These are phyloP conservation scores for Penicillium sp. DNA, from an alignment of 2,329 filamentous ascomycete species.

Conservation along the genomic window DNA sequence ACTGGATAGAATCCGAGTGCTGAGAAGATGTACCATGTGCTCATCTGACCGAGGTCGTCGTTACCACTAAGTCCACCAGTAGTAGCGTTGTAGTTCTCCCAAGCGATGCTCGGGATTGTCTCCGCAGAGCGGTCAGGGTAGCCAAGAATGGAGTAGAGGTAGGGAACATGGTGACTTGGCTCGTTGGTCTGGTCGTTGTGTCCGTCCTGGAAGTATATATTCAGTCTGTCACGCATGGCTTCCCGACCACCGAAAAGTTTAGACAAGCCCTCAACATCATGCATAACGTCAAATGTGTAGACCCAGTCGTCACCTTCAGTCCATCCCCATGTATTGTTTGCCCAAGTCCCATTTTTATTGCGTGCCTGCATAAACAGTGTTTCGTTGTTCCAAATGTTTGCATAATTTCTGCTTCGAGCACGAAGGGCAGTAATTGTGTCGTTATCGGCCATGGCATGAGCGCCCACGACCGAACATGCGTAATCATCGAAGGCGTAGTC, in stretches of 20 bases:
- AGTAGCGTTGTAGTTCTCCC: constrained; percentile 49
- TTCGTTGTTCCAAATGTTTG: constrained; percentile 44
- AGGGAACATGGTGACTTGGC: constrained; percentile 51
- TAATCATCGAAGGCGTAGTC: constrained; percentile 52
- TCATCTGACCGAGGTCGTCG: constrained; percentile 54
- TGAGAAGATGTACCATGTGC: constrained; percentile 52
- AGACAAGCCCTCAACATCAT: constrained; percentile 47
- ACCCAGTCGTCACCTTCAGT: constrained; percentile 54
- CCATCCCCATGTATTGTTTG: constrained; percentile 48
- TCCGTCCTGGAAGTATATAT: constrained; percentile 47
- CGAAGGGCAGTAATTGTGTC: constrained; percentile 33
- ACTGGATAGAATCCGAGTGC: constrained; percentile 52
- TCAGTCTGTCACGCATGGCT: constrained; percentile 45
- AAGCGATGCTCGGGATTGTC: constrained; percentile 40
- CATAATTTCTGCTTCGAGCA: constrained; percentile 44
- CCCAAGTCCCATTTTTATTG: constrained; percentile 51
- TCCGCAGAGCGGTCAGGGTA: constrained; percentile 42
- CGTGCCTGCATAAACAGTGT: constrained; percentile 52
- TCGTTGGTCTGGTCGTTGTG: constrained; percentile 53
- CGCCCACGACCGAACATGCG: constrained; percentile 45
- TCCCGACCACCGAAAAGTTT: constrained; percentile 40
- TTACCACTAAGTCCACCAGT: constrained; percentile 50
- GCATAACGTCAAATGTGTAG: constrained; percentile 54
- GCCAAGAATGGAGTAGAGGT: constrained; percentile 48
- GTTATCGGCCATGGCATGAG: constrained; percentile 37